Evolutionary conservation across 1,139 yeast species (phyloP).

Genomic region (Kurtzmaniella quercitrusa): DNA sequence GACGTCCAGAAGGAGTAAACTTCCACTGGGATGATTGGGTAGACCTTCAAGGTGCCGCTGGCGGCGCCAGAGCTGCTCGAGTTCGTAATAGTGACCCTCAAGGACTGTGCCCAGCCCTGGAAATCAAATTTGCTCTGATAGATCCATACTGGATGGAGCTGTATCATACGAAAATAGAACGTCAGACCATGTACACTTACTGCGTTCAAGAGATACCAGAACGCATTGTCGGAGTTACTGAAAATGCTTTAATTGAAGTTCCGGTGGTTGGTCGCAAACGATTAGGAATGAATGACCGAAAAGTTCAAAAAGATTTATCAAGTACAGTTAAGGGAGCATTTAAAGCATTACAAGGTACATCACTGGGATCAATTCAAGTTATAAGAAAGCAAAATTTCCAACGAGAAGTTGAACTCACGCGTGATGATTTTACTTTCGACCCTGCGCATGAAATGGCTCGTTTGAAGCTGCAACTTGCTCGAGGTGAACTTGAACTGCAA

Average conservation of each 20-base stretch:
- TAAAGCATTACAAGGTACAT: background rate
- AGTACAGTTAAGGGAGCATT: background rate
- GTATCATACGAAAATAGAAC: conserved; percentile 27
- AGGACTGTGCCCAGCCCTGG: conserved; percentile 21
- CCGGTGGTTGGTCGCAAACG: conserved; percentile 28
- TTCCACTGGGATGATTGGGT: conserved; percentile 47
- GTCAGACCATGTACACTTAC: conserved; percentile 34
- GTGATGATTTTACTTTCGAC: conserved; percentile 30
- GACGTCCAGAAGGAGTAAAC: conserved; percentile 18
- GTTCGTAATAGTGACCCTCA: conserved; percentile 17
- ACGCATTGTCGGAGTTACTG: conserved; percentile 23
- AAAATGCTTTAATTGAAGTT: conserved; percentile 22
- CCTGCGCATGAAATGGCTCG: conserved; percentile 26
- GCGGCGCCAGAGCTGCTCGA: conserved; percentile 15
- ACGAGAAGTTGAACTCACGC: conserved; percentile 14
- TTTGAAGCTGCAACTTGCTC: conserved; percentile 17
- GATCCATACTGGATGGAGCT: conserved; percentile 36
- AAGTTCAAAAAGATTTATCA: background rate
- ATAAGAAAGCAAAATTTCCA: conserved; percentile 12
- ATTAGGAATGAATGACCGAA: conserved; percentile 12
- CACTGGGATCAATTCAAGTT: conserved; percentile 4
- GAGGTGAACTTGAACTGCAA: conserved; percentile 4
- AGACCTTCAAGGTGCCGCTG: conserved; percentile 22
- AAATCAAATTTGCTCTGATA: conserved; percentile 24
- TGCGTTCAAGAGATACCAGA: conserved; percentile 30